Evolutionary conservation across 2,329 filamentous ascomycete species (phyloP).

Genomic region (Penicillium concentricum): DNA sequence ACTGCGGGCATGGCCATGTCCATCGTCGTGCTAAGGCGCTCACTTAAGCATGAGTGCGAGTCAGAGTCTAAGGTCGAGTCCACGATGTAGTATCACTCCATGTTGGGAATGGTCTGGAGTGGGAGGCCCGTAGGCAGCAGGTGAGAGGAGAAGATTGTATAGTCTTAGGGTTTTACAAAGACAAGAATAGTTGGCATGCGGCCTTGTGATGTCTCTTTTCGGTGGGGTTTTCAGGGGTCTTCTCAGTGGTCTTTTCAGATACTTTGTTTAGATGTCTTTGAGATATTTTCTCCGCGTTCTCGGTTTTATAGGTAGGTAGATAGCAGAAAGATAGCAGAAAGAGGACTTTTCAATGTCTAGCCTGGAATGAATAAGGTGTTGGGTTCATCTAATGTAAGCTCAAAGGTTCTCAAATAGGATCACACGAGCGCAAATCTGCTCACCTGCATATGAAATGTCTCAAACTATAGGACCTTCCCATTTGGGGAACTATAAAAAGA

Average conservation of each 20-base stretch:
- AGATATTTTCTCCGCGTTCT: no score
- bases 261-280: no score
- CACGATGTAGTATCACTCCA: not conserved
- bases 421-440: not conserved
- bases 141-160: not conserved
- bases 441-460: not conserved
- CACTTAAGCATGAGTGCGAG: not conserved
- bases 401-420: not conserved
- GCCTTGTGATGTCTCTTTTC: no score
- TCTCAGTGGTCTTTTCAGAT: no score
- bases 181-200: no score
- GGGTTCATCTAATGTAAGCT: not conserved
- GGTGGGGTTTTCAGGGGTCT: no score
- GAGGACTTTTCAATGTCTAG: no score
- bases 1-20: conserved; percentile 1
- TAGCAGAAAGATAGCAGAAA: no score
- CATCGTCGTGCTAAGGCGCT: not conserved
- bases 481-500: no score
- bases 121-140: not conserved
- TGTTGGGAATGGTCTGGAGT: not conserved
- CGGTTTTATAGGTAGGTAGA: no score
- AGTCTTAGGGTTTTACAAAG: not conserved
- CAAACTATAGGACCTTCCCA: no score
- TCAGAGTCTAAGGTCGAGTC: not conserved
- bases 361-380: not conserved